Base-by-base conservation (phyloP, 768 basidiomycete genomes). In the Tulasnella calospora region DNA sequence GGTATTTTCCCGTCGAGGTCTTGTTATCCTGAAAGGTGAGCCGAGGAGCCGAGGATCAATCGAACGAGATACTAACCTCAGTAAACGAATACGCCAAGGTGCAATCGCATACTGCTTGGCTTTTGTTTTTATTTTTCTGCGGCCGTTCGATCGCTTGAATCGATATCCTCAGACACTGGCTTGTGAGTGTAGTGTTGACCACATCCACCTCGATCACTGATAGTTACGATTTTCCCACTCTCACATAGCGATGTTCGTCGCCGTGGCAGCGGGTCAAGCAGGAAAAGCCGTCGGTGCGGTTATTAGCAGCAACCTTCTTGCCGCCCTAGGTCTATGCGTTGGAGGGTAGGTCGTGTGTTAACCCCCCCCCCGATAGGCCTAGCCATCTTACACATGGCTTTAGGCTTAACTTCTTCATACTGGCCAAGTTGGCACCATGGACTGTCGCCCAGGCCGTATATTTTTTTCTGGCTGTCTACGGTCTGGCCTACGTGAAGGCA, bases 381-480 rank as follows among this genome's bases (percentile, higher is more conserved):
- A 8, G 23, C 41, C 38, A n/a, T 72, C 71, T 72, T 27, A 72
- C 71, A 41, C 71, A 21, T 46, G 38, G 12, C 3, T 36, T 30
- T 23, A 78, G 81, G 9, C 47, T 80, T 1, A 77, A 77, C 79
- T 85, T 84, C 79, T 76, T 82, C 7, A 82, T 84, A 21, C 80
- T 84, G 0, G 83, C 84, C 30, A 81, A 84, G 40, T 80, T 84
- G 19, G 79, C 73, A 23, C 67, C 67, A 71, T 80, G 80, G 36
- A 82, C 80, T 27, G 82, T 84, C 57, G 83, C 83, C 0, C 84
- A 84, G 71, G 84, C 81, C 23, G 81, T 84, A 67, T 80, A 83
- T 3, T 83, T 83, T 55, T 82, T 80, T 23, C 30, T 82, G 38
- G 73, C 83, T 41, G 80, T 84, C n/a, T 84, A 83, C 70, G 23